Conservation (phyloP, 768 basidiomycete genomes). For the Gymnopilus junonius region DNA sequence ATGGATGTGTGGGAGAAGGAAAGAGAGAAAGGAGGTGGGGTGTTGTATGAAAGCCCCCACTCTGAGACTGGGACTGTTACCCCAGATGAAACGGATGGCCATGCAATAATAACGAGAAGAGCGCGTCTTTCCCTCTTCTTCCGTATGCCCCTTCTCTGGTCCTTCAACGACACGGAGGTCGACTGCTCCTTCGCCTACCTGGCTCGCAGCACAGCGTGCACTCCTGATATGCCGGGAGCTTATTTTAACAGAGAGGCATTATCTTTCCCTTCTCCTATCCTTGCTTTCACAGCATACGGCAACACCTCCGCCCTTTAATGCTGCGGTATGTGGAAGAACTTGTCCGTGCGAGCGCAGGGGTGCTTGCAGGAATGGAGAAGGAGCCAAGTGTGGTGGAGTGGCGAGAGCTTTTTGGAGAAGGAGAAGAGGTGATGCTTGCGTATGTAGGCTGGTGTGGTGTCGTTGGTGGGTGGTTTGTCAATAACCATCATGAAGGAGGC, state of each 20-base stretch:
- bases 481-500: neutral
- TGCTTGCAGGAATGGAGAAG: slow-evolving; percentile 50
- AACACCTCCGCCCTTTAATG: slow-evolving; percentile 59
- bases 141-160: neutral
- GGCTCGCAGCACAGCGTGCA: slow-evolving; percentile 41
- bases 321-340: slow-evolving; percentile 54
- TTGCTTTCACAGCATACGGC: slow-evolving; percentile 37
- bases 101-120: neutral
- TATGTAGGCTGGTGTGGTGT: slow-evolving; percentile 65
- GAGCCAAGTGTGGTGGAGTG: slow-evolving; percentile 69
- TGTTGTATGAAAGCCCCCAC: neutral
- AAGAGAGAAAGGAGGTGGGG: neutral
- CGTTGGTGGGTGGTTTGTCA: slow-evolving; percentile 52
- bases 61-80: neutral
- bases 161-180: neutral
- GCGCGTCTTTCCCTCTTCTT: neutral
- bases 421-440: slow-evolving; percentile 54
- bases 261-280: slow-evolving; percentile 36
- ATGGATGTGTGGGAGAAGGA: slow-evolving; percentile 16
- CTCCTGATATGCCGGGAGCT: slow-evolving; percentile 46
- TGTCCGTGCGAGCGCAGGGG: slow-evolving; percentile 47
- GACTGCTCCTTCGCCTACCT: slow-evolving; percentile 19
- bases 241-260: slow-evolving; percentile 48
- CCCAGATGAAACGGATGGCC: neutral
- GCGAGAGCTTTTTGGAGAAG: slow-evolving; percentile 59